phyloP scores from a whole-genome alignment of 1,284 basidiomycete genomes.

The Heterobasidion occidentale region DNA sequence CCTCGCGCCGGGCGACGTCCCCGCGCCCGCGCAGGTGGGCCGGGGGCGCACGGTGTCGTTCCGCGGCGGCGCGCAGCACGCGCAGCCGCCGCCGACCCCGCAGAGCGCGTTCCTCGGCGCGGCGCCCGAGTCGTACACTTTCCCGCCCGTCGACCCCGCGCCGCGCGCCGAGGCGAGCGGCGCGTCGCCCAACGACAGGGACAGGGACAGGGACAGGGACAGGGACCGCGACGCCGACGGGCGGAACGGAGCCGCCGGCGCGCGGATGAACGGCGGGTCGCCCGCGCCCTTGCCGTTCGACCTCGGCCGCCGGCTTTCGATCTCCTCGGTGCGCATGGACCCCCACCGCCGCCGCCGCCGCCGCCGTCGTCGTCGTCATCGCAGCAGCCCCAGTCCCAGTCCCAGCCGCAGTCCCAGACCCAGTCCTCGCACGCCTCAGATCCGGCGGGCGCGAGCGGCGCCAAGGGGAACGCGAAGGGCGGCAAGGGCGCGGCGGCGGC shows the following conservation, averaged over 20 bases:
- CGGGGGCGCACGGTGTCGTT: neutral
- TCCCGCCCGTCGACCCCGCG: slow-evolving; percentile 29
- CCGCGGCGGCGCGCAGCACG: slow-evolving; percentile 26
- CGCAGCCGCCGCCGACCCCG: slow-evolving; percentile 17
- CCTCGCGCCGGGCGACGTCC: slow-evolving; percentile 7
- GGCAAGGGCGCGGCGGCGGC: neutral
- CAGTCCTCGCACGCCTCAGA: neutral
- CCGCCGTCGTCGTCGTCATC: too few relatives aligned
- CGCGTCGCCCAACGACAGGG: neutral
- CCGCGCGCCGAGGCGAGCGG: neutral
- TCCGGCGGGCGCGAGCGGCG: too few relatives aligned
- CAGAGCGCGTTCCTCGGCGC: slow-evolving; percentile 21
- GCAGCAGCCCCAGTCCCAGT: slow-evolving; percentile 22
- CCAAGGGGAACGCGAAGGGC: neutral
- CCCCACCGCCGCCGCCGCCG: slow-evolving; percentile 22
- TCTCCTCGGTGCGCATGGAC: slow-evolving; percentile 42
- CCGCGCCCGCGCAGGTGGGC: slow-evolving; percentile 14
- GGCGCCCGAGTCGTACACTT: slow-evolving; percentile 35
- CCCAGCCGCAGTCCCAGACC: neutral
- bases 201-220: neutral
- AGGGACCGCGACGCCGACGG: neutral
- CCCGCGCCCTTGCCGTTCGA: slow-evolving; percentile 40
- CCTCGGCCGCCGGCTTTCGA: slow-evolving; percentile 34
- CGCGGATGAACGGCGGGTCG: neutral
- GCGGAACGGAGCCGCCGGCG: neutral